Base-by-base conservation (phyloP, 2,329 filamentous ascomycete species). In the Verticillium dahliae region DNA sequence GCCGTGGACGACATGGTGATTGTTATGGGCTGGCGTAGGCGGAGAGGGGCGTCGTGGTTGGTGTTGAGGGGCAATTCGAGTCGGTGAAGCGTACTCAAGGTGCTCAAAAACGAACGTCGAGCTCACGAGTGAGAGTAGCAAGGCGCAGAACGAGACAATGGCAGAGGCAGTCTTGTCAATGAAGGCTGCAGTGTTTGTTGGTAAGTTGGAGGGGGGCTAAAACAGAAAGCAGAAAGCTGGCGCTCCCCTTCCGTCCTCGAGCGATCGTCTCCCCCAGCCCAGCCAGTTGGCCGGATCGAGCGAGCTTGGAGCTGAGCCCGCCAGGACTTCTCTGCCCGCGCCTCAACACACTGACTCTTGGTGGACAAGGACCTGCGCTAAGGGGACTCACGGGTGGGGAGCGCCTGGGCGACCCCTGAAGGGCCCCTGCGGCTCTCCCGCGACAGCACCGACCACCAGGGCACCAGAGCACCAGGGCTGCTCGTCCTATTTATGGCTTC, bases 1-100 rank as follows among this genome's bases (percentile, higher is more conserved):
- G 84, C 77, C 57, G 79, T 73, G 38, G 64, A 60, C 63, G 64
- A 60, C 63, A 65, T 65, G 52, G 54, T 50, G 55, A 38, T 31
- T 31, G 27, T 31, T 31, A 4, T 11, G 15, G n/a, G n/a, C 18
- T 37, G 35, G 45, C n/a, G 45, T 52, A 10, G 45, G 45, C 7
- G 9, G 18, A 9, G 45, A 27, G n/a, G 45, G 45, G 3, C n/a
- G n/a, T 14, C 14, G n/a, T n/a, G 39, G 5, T 15, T 45, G 39
- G 39, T 45, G 39, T 45, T 45, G 39, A 45, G 39, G 39, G 39
- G 39, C 39, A 45, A 45, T 45, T 45, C 14, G 14, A 9, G 15
- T 18, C 14, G 39, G 14, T 45, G 39, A n/a, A 45, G 39, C 14
- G 39, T n/a, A 14, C n/a, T 45, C 39, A n/a, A 45, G 9, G 39